Evolutionary conservation across 148 eudicot genomes (phyloP).

Genomic region (Camellia lanceoleosa): DNA sequence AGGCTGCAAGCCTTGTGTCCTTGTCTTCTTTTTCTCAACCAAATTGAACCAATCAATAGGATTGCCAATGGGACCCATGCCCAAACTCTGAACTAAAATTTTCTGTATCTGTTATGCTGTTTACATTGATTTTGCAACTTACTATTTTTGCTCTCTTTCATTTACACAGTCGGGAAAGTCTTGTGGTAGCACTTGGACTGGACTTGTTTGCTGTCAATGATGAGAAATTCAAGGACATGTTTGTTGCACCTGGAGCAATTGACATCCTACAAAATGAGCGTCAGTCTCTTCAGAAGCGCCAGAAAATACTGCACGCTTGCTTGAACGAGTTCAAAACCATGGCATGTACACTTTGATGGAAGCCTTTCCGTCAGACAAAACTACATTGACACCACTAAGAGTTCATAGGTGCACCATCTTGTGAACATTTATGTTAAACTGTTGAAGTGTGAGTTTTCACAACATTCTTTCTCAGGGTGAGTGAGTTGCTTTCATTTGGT

Average conservation of each 20-base stretch:
- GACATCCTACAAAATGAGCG: constrained; percentile 70
- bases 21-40: not conserved
- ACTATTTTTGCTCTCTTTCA: not conserved
- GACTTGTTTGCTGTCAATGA: constrained; percentile 89
- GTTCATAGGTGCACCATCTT: constrained; percentile 4
- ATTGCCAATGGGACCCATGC: not conserved
- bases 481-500: constrained; percentile 12
- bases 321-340: constrained; percentile 81
- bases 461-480: constrained; percentile 12
- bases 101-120: not conserved
- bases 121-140: constrained; percentile 12
- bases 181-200: constrained; percentile 75
- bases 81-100: not conserved
- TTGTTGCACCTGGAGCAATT: constrained; percentile 91
- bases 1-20: constrained; percentile 3
- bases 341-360: constrained; percentile 62
- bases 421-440: not conserved
- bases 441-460: not conserved
- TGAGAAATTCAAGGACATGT: constrained; percentile 97
- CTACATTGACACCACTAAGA: not conserved
- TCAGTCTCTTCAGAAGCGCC: constrained; percentile 84
- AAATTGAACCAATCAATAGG: constrained; percentile 4
- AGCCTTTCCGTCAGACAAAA: not conserved
- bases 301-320: constrained; percentile 82
- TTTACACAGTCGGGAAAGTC: constrained; percentile 68